Conservation (phyloP, 441 rosid genomes). For the Raphanus hybrid region DNA sequence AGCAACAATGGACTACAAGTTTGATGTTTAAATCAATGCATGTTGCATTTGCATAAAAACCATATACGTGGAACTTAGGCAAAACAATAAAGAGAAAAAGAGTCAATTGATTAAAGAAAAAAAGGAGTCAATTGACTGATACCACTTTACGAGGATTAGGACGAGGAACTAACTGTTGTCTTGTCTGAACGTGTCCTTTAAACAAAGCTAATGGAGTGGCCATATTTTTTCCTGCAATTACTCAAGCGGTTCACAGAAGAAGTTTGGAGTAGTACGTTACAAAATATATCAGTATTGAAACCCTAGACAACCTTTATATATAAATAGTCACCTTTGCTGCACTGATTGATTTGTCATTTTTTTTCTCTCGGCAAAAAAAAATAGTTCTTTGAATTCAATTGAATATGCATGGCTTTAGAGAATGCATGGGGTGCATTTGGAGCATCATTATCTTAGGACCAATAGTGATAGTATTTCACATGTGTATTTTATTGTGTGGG, state of each 20-base stretch:
- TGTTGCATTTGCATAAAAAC: background rate
- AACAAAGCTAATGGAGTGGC: background rate
- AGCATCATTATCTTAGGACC: background rate
- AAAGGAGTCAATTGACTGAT: background rate
- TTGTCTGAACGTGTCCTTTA: background rate
- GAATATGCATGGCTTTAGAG: background rate
- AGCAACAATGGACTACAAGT: constrained; percentile 6
- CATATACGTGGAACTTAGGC: background rate
- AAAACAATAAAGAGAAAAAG: background rate
- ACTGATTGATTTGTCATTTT: background rate
- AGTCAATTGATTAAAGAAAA: background rate
- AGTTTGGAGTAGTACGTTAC: background rate
- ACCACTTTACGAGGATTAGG: background rate
- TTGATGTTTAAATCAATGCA: background rate
- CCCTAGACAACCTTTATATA: background rate
- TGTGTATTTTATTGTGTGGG: background rate
- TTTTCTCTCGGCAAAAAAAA: background rate
- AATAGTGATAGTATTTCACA: background rate
- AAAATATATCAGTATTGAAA: background rate
- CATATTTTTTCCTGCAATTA: background rate
- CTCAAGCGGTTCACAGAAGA: background rate
- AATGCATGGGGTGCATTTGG: background rate
- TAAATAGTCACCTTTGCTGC: background rate
- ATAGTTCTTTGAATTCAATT: background rate
- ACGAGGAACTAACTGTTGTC: constrained; percentile 3